Percentiles rank a stretch among this genome's conserved stretches.
phyloP scores from a whole-genome alignment of 169 alveolate species.

The Eimeria acervulina region DNA sequence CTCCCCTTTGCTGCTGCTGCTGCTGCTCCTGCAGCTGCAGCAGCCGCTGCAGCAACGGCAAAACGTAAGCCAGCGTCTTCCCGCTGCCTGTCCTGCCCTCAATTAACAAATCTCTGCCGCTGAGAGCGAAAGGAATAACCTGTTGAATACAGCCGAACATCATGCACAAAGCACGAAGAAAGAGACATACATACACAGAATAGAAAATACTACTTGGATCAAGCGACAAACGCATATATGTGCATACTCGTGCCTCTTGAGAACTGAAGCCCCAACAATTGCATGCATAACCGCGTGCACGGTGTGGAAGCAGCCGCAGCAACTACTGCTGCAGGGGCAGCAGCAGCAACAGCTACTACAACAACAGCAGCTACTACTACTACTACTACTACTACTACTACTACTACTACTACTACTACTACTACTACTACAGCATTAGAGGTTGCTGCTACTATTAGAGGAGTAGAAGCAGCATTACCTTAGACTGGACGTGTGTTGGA shows the following conservation, averaged over 20 bases:
- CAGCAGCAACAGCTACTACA: neutral
- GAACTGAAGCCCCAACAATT: neutral
- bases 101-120: constrained; percentile 78
- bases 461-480: constrained; percentile 51
- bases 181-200: neutral
- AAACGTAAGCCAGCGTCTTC: constrained; percentile 85
- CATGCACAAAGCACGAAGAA: neutral
- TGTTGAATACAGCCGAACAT: neutral
- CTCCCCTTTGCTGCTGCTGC: constrained; percentile 34
- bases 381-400: neutral
- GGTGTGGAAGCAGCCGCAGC: neutral
- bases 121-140: constrained; percentile 85
- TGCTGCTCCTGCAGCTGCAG: constrained; percentile 57
- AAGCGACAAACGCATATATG: neutral
- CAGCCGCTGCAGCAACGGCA: constrained; percentile 84
- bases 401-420: neutral
- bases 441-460: no score
- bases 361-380: neutral
- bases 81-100: constrained; percentile 85
- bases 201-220: neutral
- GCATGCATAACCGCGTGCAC: neutral
- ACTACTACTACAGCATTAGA: neutral
- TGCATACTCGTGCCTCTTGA: neutral
- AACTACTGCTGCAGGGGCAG: neutral
- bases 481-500: constrained; percentile 83